Conservation (phyloP, 1,139 yeast species). For the Candida albicans region DNA sequence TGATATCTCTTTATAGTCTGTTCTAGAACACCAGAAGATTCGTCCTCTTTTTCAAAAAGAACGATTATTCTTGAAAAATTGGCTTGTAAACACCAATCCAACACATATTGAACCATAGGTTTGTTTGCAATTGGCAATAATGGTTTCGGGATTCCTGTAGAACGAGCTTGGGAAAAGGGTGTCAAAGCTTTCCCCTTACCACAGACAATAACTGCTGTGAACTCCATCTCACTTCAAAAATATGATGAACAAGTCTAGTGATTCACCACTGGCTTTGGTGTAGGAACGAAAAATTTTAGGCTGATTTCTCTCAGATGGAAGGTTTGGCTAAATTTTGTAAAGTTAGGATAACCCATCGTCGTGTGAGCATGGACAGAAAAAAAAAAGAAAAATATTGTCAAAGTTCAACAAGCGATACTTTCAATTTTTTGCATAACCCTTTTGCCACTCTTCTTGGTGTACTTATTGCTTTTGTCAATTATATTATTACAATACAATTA, state of each 20-base stretch:
- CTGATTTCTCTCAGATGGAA: not conserved
- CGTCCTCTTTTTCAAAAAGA: slow-evolving; percentile 32
- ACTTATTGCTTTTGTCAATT: not conserved
- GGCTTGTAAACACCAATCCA: slow-evolving; percentile 92
- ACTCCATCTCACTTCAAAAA: slow-evolving; percentile 61
- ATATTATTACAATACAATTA: slow-evolving; percentile 1
- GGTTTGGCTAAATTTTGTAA: not conserved
- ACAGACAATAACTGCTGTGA: slow-evolving; percentile 87
- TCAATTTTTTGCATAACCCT: not conserved
- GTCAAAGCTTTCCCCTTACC: slow-evolving; percentile 75
- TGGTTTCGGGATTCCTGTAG: slow-evolving; percentile 76
- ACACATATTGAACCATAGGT: slow-evolving; percentile 85
- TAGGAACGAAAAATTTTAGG: slow-evolving; percentile 2
- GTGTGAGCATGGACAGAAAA: not conserved
- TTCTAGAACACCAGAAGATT: slow-evolving; percentile 25
- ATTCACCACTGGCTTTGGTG: not conserved
- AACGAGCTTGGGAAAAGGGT: slow-evolving; percentile 65
- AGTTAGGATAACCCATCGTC: not conserved
- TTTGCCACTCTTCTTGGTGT: not conserved
- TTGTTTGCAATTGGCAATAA: slow-evolving; percentile 84
- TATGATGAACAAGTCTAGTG: too few species aligned
- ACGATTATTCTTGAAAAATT: slow-evolving; percentile 59
- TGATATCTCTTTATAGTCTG: slow-evolving; percentile 50
- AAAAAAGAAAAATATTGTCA: not conserved
- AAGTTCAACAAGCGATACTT: not conserved